Conservation (phyloP, 345 rosid genomes). For the Murraya koenigii region DNA sequence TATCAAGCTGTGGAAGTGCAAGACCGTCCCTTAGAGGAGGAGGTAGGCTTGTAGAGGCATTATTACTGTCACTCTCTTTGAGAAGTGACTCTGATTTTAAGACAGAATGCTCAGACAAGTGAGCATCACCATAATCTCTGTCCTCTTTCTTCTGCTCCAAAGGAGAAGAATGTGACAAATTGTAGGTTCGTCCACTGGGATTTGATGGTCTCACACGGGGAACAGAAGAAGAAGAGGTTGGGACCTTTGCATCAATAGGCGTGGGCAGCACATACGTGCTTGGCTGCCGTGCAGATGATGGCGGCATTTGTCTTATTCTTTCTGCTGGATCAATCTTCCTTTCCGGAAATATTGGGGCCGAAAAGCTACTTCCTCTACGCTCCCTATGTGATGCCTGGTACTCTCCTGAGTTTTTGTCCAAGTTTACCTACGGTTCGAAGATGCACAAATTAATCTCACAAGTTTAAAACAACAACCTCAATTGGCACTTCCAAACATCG, state of each 20-base stretch:
- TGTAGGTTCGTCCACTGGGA: conserved; percentile 34
- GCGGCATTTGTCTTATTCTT: conserved; percentile 51
- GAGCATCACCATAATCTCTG: conserved; percentile 35
- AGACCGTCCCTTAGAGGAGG: conserved; percentile 54
- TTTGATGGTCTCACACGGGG: conserved; percentile 42
- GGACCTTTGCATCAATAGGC: conserved; percentile 53
- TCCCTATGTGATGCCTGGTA: conserved; percentile 36
- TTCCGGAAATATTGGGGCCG: conserved; percentile 85
- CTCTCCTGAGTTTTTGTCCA: conserved; percentile 52
- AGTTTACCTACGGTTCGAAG: conserved; percentile 42
- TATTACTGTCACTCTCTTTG: conserved; percentile 37
- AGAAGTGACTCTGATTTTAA: conserved; percentile 26
- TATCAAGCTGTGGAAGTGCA: conserved; percentile 31
- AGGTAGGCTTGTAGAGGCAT: conserved; percentile 47
- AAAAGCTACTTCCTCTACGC: conserved; percentile 59
- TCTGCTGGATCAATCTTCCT: conserved; percentile 62
- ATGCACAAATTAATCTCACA: neutral
- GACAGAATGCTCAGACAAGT: conserved; percentile 20
- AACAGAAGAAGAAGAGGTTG: conserved; percentile 42
- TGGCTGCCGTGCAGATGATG: conserved; percentile 37
- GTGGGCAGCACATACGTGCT: conserved; percentile 79
- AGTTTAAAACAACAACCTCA: neutral
- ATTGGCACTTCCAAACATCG: neutral
- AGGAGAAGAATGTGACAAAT: conserved; percentile 84
- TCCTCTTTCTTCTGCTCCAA: conserved; percentile 69